Conservation (phyloP, 208 protist genomes). For the Leishmania aethiopica region DNA sequence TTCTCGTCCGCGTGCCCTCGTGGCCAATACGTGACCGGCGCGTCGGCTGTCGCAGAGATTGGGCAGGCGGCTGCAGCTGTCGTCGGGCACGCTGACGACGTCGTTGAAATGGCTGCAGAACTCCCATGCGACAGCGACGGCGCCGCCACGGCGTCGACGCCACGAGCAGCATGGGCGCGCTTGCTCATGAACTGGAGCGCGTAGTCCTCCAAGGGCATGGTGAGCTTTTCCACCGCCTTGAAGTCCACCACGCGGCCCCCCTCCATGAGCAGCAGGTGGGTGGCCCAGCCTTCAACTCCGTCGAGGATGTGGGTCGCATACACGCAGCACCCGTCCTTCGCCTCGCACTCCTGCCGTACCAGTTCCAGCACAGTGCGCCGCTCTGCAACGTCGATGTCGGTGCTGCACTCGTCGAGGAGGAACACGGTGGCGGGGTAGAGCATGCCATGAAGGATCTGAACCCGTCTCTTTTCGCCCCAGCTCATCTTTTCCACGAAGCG, state of each 20-base stretch:
- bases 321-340: conserved; percentile 48
- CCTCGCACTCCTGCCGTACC: conserved; percentile 49
- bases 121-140: conserved; percentile 14
- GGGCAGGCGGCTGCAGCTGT: neutral
- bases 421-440: conserved; percentile 50
- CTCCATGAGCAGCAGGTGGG: conserved; percentile 68
- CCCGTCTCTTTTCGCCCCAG: conserved; percentile 65
- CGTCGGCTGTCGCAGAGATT: neutral
- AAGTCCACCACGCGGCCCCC: conserved; percentile 46
- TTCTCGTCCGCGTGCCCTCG: neutral
- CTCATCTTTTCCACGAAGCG: conserved; percentile 68
- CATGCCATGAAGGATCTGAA: conserved; percentile 79
- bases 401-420: conserved; percentile 88
- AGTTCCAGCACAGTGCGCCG: conserved; percentile 65
- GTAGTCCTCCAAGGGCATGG: conserved; percentile 51
- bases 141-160: neutral
- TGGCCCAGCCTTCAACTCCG: conserved; percentile 74
- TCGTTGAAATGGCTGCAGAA: neutral
- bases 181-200: conserved; percentile 56
- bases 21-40: conserved; percentile 8
- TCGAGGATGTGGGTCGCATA: conserved; percentile 91
- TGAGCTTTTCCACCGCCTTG: conserved; percentile 38
- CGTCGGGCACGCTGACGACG: neutral
- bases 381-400: conserved; percentile 82
- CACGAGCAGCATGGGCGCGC: neutral